These are phyloP conservation scores for Pyrenophora seminiperda DNA, from an alignment of 2,329 filamentous ascomycete species.

Conservation along the genomic window DNA sequence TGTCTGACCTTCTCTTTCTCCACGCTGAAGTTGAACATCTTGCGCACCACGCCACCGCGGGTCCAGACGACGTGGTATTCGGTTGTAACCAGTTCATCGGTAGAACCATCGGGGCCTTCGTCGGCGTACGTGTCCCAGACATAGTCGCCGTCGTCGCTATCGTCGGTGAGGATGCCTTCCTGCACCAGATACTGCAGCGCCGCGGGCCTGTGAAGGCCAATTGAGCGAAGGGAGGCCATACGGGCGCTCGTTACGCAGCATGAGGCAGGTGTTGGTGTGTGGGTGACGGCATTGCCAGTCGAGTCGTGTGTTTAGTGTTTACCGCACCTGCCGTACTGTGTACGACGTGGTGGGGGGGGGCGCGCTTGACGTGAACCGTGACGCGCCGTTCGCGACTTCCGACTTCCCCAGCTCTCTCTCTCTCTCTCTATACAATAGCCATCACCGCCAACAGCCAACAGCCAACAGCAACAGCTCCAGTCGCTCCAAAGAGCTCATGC, in stretches of 20 bases:
- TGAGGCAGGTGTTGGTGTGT: slow-evolving; percentile 27
- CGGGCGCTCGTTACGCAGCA: slow-evolving; percentile 37
- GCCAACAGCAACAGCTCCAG: too few relatives aligned
- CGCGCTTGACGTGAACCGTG: slow-evolving; percentile 18
- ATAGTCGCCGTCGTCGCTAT: slow-evolving; percentile 71
- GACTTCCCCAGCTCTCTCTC: too few relatives aligned
- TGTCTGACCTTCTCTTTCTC: slow-evolving; percentile 88
- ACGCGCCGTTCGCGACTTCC: slow-evolving; percentile 37
- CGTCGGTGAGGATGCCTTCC: slow-evolving; percentile 74
- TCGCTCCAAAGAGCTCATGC: neutral
- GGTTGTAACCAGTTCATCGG: slow-evolving; percentile 83
- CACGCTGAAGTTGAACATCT: slow-evolving; percentile 82
- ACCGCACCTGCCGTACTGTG: too few relatives aligned
- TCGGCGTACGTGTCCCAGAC: slow-evolving; percentile 71
- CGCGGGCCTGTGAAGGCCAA: slow-evolving; percentile 87
- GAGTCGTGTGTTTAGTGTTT: slow-evolving; percentile 10
- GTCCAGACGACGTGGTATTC: slow-evolving; percentile 84
- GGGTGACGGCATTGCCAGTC: neutral
- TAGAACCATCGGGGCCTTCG: slow-evolving; percentile 53
- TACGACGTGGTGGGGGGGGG: neutral
- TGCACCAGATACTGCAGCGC: slow-evolving; percentile 81
- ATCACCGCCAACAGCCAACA: too few relatives aligned
- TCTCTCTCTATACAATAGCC: too few relatives aligned
- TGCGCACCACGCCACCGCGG: slow-evolving; percentile 79
- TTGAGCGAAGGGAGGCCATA: slow-evolving; percentile 90